Percentiles rank a stretch among this genome's conserved stretches.
Conservation (phyloP, 345 rosid genomes). For the Gossypium stocksii region DNA sequence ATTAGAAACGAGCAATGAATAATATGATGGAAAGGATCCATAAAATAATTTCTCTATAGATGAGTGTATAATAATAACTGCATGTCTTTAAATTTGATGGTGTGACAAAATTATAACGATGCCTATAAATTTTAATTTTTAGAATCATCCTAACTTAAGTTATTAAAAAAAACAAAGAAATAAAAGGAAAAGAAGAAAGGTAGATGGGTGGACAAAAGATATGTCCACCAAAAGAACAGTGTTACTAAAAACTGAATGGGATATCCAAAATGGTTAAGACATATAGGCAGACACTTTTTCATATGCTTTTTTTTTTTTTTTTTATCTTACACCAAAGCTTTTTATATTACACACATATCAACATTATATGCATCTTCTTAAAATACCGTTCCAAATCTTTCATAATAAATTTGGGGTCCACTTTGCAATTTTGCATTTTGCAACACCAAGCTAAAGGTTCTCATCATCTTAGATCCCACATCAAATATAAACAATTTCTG, state of each 20-base stretch:
- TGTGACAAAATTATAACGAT: too few species aligned
- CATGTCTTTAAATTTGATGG: too few species aligned
- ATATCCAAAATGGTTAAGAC: conserved; percentile 3
- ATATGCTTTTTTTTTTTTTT: background rate
- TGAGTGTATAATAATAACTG: too few species aligned
- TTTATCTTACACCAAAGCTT: conserved; percentile 6
- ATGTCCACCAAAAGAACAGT: background rate
- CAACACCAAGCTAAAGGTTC: background rate
- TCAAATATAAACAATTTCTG: too few species aligned
- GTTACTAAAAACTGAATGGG: background rate
- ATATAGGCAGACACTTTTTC: conserved; percentile 3
- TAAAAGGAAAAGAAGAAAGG: background rate
- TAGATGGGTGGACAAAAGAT: background rate
- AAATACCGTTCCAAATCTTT: conserved; percentile 32
- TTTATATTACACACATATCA: background rate
- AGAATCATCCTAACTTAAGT: too few species aligned
- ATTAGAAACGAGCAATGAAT: too few species aligned
- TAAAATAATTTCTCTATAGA: too few species aligned
- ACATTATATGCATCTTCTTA: conserved; percentile 20
- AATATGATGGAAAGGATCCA: too few species aligned
- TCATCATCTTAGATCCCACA: too few species aligned
- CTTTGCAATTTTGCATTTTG: background rate
- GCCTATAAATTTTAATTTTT: too few species aligned
- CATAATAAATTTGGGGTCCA: conserved; percentile 26
- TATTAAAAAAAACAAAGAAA: too few species aligned